Evolutionary conservation across 2,329 filamentous ascomycete species (phyloP).

Genomic region (Dactylonectria macrodidyma): DNA sequence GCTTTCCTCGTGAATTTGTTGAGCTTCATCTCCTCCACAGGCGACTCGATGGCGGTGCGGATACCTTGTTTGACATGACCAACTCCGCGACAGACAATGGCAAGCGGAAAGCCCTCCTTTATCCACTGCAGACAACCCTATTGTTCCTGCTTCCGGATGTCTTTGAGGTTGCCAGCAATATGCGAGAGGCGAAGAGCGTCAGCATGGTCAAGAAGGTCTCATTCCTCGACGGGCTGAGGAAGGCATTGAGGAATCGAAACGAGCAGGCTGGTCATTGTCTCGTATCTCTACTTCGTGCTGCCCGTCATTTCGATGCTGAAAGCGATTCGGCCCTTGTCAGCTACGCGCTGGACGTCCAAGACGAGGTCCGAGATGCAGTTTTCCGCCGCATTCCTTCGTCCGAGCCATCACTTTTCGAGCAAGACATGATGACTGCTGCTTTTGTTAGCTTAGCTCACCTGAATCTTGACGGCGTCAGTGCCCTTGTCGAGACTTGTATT

Average conservation of each 20-base stretch:
- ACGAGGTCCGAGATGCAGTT: constrained; percentile 76
- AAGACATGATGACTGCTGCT: constrained; percentile 76
- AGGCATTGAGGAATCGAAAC: constrained; percentile 74
- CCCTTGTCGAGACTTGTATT: constrained; percentile 70
- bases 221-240: constrained; percentile 75
- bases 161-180: constrained; percentile 78
- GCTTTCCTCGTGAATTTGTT: constrained; percentile 76
- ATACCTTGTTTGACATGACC: constrained; percentile 80
- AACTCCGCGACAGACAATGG: constrained; percentile 72
- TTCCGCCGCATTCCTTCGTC: constrained; percentile 68
- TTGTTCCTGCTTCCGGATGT: constrained; percentile 77
- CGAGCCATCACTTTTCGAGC: constrained; percentile 69
- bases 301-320: constrained; percentile 74
- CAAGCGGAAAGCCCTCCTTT: constrained; percentile 69
- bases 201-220: constrained; percentile 76
- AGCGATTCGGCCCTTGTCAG: constrained; percentile 76
- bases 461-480: constrained; percentile 71
- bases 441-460: constrained; percentile 77
- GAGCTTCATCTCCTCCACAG: constrained; percentile 72
- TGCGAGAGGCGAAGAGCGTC: constrained; percentile 74
- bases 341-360: constrained; percentile 79
- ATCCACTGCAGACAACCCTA: constrained; percentile 74
- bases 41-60: constrained; percentile 75
- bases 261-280: constrained; percentile 78
- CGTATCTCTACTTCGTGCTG: constrained; percentile 73